Conservation (phyloP, 2,329 filamentous ascomycete species). For the Phoma herbarum region DNA sequence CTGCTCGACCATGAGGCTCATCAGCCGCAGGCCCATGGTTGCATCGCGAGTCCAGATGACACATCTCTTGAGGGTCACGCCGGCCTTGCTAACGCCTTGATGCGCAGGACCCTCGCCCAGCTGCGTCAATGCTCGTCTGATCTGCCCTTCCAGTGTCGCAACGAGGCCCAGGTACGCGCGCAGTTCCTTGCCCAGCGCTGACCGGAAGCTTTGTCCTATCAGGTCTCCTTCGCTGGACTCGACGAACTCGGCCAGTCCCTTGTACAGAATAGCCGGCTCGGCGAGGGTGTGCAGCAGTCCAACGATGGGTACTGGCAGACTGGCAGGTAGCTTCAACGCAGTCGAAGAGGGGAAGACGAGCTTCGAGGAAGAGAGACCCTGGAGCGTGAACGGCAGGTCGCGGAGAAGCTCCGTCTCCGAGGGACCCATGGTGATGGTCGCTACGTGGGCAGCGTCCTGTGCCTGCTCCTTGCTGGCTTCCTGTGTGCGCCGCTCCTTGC, state of each 20-base stretch:
- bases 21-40: constrained; percentile 90
- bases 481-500: constrained; percentile 37
- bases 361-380: constrained; percentile 88
- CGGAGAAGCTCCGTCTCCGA: constrained; percentile 59
- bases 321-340: constrained; percentile 77
- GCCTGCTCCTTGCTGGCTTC: constrained; percentile 39
- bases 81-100: constrained; percentile 79
- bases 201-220: constrained; percentile 89
- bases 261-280: constrained; percentile 92
- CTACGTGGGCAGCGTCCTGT: constrained; percentile 21
- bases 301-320: constrained; percentile 82
- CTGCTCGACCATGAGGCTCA: constrained; percentile 94
- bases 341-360: constrained; percentile 76
- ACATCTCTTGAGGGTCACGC: constrained; percentile 93
- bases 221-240: constrained; percentile 82
- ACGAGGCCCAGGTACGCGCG: constrained; percentile 90
- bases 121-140: constrained; percentile 79
- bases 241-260: constrained; percentile 80
- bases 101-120: constrained; percentile 74
- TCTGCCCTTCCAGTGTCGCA: constrained; percentile 91
- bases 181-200: constrained; percentile 84
- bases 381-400: constrained; percentile 90
- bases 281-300: constrained; percentile 88
- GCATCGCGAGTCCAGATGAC: constrained; percentile 98
- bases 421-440: constrained; percentile 37